Base-by-base conservation (phyloP, 148 eudicot species). In the Silene latifolia region DNA sequence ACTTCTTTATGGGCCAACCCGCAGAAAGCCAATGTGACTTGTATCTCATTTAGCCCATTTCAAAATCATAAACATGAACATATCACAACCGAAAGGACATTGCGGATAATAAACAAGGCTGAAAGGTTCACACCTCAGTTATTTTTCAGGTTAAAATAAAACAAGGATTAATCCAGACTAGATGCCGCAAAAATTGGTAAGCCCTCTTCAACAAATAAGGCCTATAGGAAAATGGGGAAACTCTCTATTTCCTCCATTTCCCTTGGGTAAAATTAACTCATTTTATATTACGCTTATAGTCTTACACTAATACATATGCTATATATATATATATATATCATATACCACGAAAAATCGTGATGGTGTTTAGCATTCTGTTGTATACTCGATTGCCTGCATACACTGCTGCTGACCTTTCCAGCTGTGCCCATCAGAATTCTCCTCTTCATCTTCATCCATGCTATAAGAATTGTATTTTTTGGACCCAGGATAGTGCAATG, bases 371-470 rank as follows among this genome's bases (percentile, higher is more conserved):
- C 76, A 54, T 54, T 63, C 74, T 18, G 42, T 19, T 32, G 42
- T 39, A 63, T 13, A 53, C 67, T 53, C 20, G 25, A 20, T 29
- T 46, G 54, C 71, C 74, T 67, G 74, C 25, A 69, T 32, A 23
- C 39, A 76, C 32, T 51, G 58, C 32, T 51, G 58, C 54, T 62
- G 63, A 17, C 54, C 72, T 29, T 76, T 83, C 75, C 81, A 79
- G 25, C 77, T 83, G 17, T 79, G 83, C 32, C 86, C 82, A 68
- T 87, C 90, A 0, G 88, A 87, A 19, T 83, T 87, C 57, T 85
- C 88, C 46, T 80, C 87, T 0, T 84, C 88, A 1, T 85, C 85
- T n/a, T 79, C 82, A n/a, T 79, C 81, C 71, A 82, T 54, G 72
- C 84, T 77, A 15, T 66, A 65, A 35, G 86, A 87, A 44, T 77